A percentile compares a stretch with the other conserved stretches of the same genome.
Evolutionary conservation across 306 rosid species (phyloP).

Genomic region (Vigna hirtella): DNA sequence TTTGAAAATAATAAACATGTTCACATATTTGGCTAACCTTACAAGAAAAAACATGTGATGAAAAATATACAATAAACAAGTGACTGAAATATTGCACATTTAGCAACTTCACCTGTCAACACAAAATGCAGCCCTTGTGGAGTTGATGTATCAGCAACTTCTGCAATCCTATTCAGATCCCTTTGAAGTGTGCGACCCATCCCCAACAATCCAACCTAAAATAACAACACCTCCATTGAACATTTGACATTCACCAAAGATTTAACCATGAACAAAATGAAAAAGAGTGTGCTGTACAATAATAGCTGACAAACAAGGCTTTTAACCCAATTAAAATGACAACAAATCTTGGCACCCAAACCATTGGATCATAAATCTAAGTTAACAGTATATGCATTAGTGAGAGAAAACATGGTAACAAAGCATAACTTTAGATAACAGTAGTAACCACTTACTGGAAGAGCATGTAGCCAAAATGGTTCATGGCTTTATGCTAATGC

Average conservation of each 20-base stretch:
- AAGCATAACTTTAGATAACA: slow-evolving; percentile 15
- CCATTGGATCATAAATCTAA: slow-evolving; percentile 11
- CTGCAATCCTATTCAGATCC: slow-evolving; percentile 92
- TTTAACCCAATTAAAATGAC: background rate
- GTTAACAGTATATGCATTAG: background rate
- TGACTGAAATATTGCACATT: slow-evolving; percentile 17
- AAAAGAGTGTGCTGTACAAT: background rate
- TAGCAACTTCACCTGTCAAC: slow-evolving; percentile 77
- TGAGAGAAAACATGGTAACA: slow-evolving; percentile 16
- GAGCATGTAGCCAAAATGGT: slow-evolving; percentile 3
- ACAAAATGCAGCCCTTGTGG: slow-evolving; percentile 83
- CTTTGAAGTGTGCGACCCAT: slow-evolving; percentile 84
- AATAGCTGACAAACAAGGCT: slow-evolving; percentile 29
- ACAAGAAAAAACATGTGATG: background rate
- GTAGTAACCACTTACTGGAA: slow-evolving; percentile 12
- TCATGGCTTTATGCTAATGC: background rate
- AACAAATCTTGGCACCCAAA: background rate
- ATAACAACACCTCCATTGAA: slow-evolving; percentile 30
- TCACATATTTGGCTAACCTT: slow-evolving; percentile 14
- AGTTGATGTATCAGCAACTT: slow-evolving; percentile 88
- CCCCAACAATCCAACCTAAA: slow-evolving; percentile 92
- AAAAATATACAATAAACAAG: slow-evolving; percentile 30
- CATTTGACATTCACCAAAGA: slow-evolving; percentile 29
- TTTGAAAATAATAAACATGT: slow-evolving; percentile 23
- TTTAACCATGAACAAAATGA: slow-evolving; percentile 20